phyloP scores from a whole-genome alignment of 768 basidiomycete species.

The Guyanaporus albipodus region DNA sequence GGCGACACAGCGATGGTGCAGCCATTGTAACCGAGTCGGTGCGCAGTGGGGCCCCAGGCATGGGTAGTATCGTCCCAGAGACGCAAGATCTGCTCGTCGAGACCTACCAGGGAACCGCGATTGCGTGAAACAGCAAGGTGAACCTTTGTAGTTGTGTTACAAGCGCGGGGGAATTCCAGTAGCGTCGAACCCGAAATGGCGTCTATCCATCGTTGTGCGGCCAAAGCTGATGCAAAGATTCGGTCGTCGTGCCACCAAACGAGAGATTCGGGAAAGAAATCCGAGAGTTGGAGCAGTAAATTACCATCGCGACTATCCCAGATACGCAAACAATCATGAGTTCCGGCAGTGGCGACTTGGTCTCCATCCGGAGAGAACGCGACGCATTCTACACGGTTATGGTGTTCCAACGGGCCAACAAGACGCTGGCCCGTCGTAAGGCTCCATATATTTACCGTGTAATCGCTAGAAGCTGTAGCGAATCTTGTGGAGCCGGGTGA shows the following conservation, averaged over 20 bases:
- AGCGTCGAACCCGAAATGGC: constrained; percentile 6
- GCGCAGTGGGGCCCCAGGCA: neutral
- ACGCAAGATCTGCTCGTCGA: constrained; percentile 4
- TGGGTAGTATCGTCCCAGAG: constrained; percentile 8
- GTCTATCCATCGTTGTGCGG: constrained; percentile 12
- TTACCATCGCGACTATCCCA: constrained; percentile 12
- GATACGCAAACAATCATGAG: constrained; percentile 7
- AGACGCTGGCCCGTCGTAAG: constrained; percentile 10
- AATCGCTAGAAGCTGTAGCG: constrained; percentile 9
- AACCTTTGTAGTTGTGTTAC: neutral
- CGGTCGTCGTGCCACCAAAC: constrained; percentile 16
- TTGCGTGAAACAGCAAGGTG: constrained; percentile 13
- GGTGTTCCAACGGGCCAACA: constrained; percentile 12
- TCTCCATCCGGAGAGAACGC: constrained; percentile 15
- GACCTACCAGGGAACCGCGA: neutral
- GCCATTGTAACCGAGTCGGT: constrained; percentile 1
- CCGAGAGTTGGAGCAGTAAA: neutral
- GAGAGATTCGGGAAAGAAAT: constrained; percentile 10
- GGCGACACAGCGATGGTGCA: constrained; percentile 10
- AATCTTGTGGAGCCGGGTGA: constrained; percentile 17
- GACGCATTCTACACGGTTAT: constrained; percentile 7
- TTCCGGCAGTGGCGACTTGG: constrained; percentile 9
- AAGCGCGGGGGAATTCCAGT: constrained; percentile 5
- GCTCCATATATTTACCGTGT: constrained; percentile 7
- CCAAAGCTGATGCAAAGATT: constrained; percentile 9